Base-by-base conservation (phyloP, 129 eudicot genomes). In the Pseudognaphalium luteoalbum region DNA sequence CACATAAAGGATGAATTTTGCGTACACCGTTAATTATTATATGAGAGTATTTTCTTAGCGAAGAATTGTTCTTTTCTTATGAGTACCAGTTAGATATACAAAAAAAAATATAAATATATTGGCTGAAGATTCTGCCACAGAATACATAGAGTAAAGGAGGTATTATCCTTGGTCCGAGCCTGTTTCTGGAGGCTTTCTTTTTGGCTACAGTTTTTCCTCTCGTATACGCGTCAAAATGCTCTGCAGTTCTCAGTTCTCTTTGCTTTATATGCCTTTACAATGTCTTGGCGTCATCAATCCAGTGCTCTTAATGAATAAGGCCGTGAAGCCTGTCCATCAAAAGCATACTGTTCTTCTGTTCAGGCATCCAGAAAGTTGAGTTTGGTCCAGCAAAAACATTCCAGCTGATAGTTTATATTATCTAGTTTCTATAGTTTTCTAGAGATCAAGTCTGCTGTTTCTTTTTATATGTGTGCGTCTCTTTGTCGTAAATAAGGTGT, bases 301-400 rank as follows among this genome's bases (percentile, higher is more conserved):
- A 68, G 82, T 67, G 72, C 62, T 70, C 74, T 44, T 70, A 25
- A 66, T 73, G 69, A 90, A 88, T 83, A 85, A 86, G 82, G 86
- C 85, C 75, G 74, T 80, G 83, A 75, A 77, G 88, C 85, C 83
- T 72, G 65, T 85, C 82, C 80, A 78, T 84, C 81, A 78, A 83
- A 85, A 65, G 79, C 69, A 28, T 70, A 70, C 81, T 64, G 74
- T 77, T 80, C 72, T 70, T 77, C 64, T 79, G 84, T 77, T 78
- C 73, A 51, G 77, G 84, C 57, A 57, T 79, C 73, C 62, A 71
- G 83, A 76, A 85, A 78, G 61, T 79, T 86, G 62, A 84, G 80
- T 82, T 86, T 78, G 85, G 77, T 81, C 68, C 25, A 29, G 44
- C 70, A 32, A 32, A 32, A 34, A 33, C 42, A 65, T 7, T 22